Percentiles rank a stretch among this genome's conserved stretches.
These are phyloP conservation scores for Yamadazyma olivae DNA, from an alignment of 805 yeast genomes.

Conservation along the genomic window DNA sequence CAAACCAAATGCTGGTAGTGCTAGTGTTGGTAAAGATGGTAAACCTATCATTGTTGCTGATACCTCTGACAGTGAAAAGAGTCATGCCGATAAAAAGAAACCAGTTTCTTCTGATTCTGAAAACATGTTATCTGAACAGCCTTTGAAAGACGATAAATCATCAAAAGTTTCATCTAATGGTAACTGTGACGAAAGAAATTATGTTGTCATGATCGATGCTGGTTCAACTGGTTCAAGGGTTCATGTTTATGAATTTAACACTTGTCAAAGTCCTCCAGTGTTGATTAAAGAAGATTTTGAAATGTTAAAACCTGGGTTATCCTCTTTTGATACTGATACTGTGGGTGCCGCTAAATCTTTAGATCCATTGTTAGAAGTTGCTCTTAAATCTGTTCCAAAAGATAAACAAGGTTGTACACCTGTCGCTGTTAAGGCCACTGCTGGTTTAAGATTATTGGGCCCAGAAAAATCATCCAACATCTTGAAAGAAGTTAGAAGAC, in stretches of 20 bases:
- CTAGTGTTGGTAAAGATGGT: constrained; percentile 11
- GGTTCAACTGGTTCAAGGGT: constrained; percentile 97
- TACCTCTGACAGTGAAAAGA: constrained; percentile 17
- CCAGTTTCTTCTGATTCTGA: constrained; percentile 3
- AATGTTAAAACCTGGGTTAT: constrained; percentile 90
- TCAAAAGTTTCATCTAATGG: constrained; percentile 4
- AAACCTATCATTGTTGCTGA: constrained; percentile 23
- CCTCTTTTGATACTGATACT: constrained; percentile 77
- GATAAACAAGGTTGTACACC: constrained; percentile 80
- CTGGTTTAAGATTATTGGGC: constrained; percentile 89
- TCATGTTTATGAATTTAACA: constrained; percentile 89
- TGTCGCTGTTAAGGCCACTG: constrained; percentile 95
- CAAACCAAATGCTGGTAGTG: constrained; percentile 6
- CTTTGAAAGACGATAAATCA: constrained; percentile 2
- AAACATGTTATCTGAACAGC: background rate
- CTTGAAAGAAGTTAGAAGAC: constrained; percentile 69
- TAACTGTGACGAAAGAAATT: constrained; percentile 47
- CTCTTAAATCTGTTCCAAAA: constrained; percentile 74
- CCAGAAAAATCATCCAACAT: constrained; percentile 68
- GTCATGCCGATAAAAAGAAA: constrained; percentile 11
- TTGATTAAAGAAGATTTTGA: constrained; percentile 78
- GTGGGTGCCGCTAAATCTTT: constrained; percentile 86
- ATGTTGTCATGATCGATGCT: constrained; percentile 93
- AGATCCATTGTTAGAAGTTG: constrained; percentile 75
- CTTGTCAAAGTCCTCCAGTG: constrained; percentile 80